Base-by-base conservation (phyloP, 2,329 filamentous ascomycete species). In the Aspergillus sp. region DNA sequence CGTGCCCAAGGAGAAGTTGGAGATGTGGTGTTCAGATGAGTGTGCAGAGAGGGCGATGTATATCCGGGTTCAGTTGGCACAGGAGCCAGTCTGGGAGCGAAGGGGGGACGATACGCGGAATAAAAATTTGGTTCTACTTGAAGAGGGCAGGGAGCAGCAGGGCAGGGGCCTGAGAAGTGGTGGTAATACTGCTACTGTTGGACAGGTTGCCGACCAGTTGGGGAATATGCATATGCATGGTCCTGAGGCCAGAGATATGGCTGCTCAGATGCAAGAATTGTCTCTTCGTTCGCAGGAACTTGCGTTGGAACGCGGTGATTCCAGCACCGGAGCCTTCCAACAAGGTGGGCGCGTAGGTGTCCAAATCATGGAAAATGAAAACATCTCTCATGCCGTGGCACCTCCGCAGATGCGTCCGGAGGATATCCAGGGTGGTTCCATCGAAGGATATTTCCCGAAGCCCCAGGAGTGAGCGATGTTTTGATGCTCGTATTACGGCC, bases 41-140 rank as follows among this genome's bases (percentile, higher is more conserved):
- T 98, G 93, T 70, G 87, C 87, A 2, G 80, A 82, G 54, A 79
- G 88, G 43, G 90, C 88, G 2, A 75, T 95, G 55, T 95, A 90
- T 67, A 77, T 97, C 58, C 88, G 90, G 61, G 86, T 94, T 20
- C 93, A 98, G 74, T 79, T 97, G 35, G 85, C 80, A 55, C 86
- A 93, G 62, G 84, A 86, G 53, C 88, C 90, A 0, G 88, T 87
- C 0, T 95, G 90, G 89, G 82, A 93, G 67, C 78, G 90, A 45
- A 79, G 79, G 4, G 82, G 79, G 3, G 77, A 57, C 23, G 63
- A 62, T 43, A 48, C 51, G 9, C 55, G 77, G 25, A 71, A 72
- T 1, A 74, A 77, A 37, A 64, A 74, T 39, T 80, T 89, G 52
- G 77, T 85, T 32, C 61, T 89, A 32, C 66, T 85, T 1, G 82